phyloP scores from a whole-genome alignment of 495 filamentous ascomycete genomes.

The Talaromyces stipitatus region DNA sequence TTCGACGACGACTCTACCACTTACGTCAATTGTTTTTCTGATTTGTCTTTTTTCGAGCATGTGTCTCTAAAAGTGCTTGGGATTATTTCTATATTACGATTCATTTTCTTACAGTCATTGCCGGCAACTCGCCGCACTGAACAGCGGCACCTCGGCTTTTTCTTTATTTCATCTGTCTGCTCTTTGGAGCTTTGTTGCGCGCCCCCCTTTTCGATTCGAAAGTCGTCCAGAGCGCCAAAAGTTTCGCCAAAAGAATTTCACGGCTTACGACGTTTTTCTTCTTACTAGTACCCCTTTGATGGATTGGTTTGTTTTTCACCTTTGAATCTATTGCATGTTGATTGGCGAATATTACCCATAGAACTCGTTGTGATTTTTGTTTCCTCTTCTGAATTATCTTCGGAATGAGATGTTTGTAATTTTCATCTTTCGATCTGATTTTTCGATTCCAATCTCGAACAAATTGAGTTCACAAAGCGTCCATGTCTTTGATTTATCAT shows the following conservation, averaged over 20 bases:
- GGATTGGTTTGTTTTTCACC: constrained; percentile 6
- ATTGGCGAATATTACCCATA: constrained; percentile 26
- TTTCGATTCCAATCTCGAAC: not conserved
- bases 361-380: constrained; percentile 17
- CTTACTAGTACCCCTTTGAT: constrained; percentile 14
- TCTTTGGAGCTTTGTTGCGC: constrained; percentile 13
- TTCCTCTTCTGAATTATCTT: constrained; percentile 10
- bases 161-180: constrained; percentile 17
- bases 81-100: constrained; percentile 10
- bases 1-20: not conserved
- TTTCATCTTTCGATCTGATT: constrained; percentile 9
- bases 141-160: constrained; percentile 24
- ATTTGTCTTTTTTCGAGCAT: not conserved
- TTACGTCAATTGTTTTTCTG: constrained; percentile 4
- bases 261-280: constrained; percentile 9
- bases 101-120: constrained; percentile 13
- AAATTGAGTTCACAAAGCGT: not conserved
- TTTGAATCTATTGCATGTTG: constrained; percentile 16
- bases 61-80: constrained; percentile 5
- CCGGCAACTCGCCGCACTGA: not conserved
- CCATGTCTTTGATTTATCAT: constrained; percentile 7
- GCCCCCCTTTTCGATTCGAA: constrained; percentile 14
- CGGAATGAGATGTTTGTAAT: constrained; percentile 24
- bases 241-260: constrained; percentile 5
- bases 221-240: constrained; percentile 9